Evolutionary conservation across 495 filamentous ascomycete genomes (phyloP), one percentile per base, ranked within the genome.

Genomic region (Xylaria nigripes): DNA sequence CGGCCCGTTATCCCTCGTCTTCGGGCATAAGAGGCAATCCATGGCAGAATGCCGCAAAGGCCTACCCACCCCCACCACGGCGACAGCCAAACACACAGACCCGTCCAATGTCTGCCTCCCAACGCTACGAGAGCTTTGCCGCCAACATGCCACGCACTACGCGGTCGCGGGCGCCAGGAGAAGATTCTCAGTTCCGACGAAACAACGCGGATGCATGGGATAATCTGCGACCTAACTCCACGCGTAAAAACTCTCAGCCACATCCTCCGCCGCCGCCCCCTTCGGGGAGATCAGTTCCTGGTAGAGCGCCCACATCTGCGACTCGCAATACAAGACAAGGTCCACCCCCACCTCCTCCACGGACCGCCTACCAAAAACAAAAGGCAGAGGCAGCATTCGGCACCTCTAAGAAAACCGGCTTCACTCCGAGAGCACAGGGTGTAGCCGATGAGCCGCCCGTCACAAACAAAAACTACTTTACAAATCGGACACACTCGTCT

Each of bases 11-110:
- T 30, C 69, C 75, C 4, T 56, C 64, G 7, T 62, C 75, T 0
- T 72, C 76, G 32, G 74, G 72, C 1, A 65, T 73, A n/a, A 68
- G 64, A 45, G 77, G 77, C 3, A 81, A 81, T 54, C 78, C 78
- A 15, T 81, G 72, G 66, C 63, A 71, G 45, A 64, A 73, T 65
- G 68, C 70, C 12, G 67, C 68, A 38, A 64, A 70, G 13, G 61
- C 76, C 41, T 79, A 71, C 15, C 70, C 73, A 10, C 59, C 59
- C 5, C 72, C 76, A 10, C 82, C 79, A 4, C 72, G 70, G 13
- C 69, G 72, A 48, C 61, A 72, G n/a, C 51, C 72, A 24, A 59
- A 63, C 25, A 58, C 61, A 56, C 67, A 60, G 3, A 48, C 53
- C 18, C 72, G 73, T 24, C 68, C 71, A 40, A 65, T 73, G 1